Evolutionary conservation across 768 basidiomycete species (phyloP).

Genomic region (Amylocystis lapponica): DNA sequence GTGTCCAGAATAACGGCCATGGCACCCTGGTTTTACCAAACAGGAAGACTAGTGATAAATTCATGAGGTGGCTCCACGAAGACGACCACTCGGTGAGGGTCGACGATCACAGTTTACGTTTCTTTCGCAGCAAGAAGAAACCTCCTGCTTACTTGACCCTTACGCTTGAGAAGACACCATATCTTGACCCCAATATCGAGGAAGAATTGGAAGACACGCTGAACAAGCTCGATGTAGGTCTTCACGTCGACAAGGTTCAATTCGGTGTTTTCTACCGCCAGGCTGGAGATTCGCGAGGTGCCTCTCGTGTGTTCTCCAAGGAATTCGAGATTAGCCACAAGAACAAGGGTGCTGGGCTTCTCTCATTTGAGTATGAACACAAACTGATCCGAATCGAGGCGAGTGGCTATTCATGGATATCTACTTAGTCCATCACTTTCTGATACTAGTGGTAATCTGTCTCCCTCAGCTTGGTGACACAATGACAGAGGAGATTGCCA

Average conservation of each 20-base stretch:
- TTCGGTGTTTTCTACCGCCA: conserved; percentile 54
- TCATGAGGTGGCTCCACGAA: conserved; percentile 37
- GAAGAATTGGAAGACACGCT: conserved; percentile 31
- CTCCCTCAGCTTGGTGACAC: conserved; percentile 49
- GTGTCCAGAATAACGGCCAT: conserved; percentile 52
- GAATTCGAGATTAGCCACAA: conserved; percentile 60
- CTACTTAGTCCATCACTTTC: neutral
- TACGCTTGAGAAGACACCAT: conserved; percentile 27
- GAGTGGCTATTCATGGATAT: conserved; percentile 9
- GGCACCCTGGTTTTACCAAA: conserved; percentile 30
- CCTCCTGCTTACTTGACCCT: conserved; percentile 3
- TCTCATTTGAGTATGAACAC: conserved; percentile 64
- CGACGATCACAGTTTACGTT: conserved; percentile 14
- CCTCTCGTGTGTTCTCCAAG: conserved; percentile 45
- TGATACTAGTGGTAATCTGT: neutral
- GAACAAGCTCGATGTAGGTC: conserved; percentile 35
- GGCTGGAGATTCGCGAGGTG: conserved; percentile 12
- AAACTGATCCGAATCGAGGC: conserved; percentile 62
- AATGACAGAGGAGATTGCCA: conserved; percentile 43
- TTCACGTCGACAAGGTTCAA: conserved; percentile 60
- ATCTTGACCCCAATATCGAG: conserved; percentile 25
- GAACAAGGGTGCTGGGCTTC: conserved; percentile 40
- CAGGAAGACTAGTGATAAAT: conserved; percentile 34
- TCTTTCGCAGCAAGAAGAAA: conserved; percentile 8
- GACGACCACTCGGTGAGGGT: conserved; percentile 24